Evolutionary conservation across 2,329 filamentous ascomycete genomes (phyloP), one percentile per base, ranked within the genome.

Genomic region (Alternaria alternata): DNA sequence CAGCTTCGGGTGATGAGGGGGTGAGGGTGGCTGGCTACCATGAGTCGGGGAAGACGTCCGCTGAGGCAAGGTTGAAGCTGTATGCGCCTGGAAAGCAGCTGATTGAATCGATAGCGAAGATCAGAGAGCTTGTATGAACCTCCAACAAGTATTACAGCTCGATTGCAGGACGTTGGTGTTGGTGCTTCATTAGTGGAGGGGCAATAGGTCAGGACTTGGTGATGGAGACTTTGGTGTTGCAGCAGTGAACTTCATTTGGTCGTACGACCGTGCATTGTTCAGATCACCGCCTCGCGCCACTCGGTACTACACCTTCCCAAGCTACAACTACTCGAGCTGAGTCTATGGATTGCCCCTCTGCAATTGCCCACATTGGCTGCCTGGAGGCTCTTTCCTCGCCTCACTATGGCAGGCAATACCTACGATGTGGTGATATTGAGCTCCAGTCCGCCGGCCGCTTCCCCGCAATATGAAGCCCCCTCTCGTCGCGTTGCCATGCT

Each of bases 401-500:
- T 65, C 63, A 65, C 61, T 30, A 72, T 74, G 71, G 67, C 68
- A 64, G 68, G 66, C 60, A 63, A 59, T 41, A 57, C 65, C 46
- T 72, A 66, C 58, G 63, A 73, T 24, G 66, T 74, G 14, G 69
- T 74, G 12, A 62, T 74, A 4, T 60, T 79, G 7, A 75, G 71
- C 22, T 77, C 75, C 14, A 75, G 74, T n/a, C 76, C 76, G 20
- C 72, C 74, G 38, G 61, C 61, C 42, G 60, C 62, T 62, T 68
- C 72, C 39, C 68, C 69, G 51, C 64, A 56, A 47, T 63, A 63
- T 43, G 59, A 61, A 51, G 63, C 62, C 51, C 43, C 62, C 43
- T 61, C 69, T 38, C 70, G 68, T 67, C 75, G 74, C 75, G 75
- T 74, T 66, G 61, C 61, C 44, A 73, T 72, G 64, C 63, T 63